Evolutionary conservation across 2,329 filamentous ascomycete genomes (phyloP).

Genomic region (Coniochaeta ligniaria): DNA sequence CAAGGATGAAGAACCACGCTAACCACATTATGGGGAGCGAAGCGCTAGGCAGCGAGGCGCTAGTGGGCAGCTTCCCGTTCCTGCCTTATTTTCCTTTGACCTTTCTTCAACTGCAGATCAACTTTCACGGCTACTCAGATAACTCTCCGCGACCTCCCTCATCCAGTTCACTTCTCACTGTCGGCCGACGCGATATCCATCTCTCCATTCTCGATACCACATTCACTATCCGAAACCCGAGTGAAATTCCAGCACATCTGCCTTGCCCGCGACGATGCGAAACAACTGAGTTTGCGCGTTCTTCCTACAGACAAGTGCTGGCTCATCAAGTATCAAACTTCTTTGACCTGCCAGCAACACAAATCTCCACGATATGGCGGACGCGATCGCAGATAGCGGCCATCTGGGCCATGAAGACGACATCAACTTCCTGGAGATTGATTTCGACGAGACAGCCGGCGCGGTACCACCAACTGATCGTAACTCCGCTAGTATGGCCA

Average conservation of each 20-base stretch:
- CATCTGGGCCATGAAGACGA: slow-evolving; percentile 9
- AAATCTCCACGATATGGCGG: slow-evolving; percentile 9
- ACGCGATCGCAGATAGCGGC: slow-evolving; percentile 7
- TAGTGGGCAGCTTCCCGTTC: not conserved
- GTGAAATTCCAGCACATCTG: not conserved
- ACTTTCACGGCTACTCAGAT: not conserved
- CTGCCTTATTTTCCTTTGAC: not conserved
- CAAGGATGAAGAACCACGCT: not conserved
- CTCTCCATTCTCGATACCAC: too few species aligned
- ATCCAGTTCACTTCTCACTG: not conserved
- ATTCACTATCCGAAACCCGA: not conserved
- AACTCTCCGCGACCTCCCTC: not conserved
- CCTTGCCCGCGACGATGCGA: not conserved
- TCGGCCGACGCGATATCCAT: not conserved
- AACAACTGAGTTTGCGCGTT: not conserved
- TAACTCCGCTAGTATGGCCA: too few species aligned
- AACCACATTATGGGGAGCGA: not conserved
- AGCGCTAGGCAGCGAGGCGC: not conserved
- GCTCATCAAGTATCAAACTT: not conserved
- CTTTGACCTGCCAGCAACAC: not conserved
- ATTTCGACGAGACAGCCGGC: slow-evolving; percentile 8
- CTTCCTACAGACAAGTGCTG: not conserved
- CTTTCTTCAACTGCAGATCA: not conserved
- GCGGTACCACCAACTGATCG: not conserved
- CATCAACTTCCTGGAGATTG: slow-evolving; percentile 13